Percentiles rank a stretch among this genome's conserved stretches.
Conservation (phyloP, 805 yeast genomes). For the Huiozyma naganishii region DNA sequence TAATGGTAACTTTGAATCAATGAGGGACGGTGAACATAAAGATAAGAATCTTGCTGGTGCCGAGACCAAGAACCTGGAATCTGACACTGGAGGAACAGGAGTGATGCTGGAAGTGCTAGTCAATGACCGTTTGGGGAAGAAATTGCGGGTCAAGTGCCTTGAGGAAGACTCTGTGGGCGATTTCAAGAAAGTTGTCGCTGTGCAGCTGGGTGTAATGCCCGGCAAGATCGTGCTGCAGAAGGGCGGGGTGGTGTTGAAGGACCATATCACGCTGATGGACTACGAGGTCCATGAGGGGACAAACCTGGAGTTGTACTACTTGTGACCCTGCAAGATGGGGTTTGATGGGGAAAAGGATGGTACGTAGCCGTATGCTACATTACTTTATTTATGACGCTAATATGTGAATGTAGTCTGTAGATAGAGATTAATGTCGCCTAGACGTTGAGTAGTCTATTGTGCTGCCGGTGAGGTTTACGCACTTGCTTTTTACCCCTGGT, state of each 20-base stretch:
- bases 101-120: constrained; percentile 63
- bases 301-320: constrained; percentile 73
- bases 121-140: constrained; percentile 76
- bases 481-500: neutral
- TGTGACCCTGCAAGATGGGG: constrained; percentile 24
- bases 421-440: too few relatives aligned
- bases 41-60: too few relatives aligned
- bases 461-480: too few relatives aligned
- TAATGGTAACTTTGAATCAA: too few relatives aligned
- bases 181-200: constrained; percentile 69
- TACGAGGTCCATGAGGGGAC: constrained; percentile 89
- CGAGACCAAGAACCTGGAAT: too few relatives aligned
- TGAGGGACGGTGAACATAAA: too few relatives aligned
- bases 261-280: constrained; percentile 86
- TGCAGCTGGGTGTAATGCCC: constrained; percentile 68
- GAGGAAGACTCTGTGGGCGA: constrained; percentile 82
- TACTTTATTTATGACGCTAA: neutral
- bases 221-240: constrained; percentile 62
- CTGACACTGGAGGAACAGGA: neutral
- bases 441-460: too few relatives aligned
- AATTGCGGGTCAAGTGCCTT: constrained; percentile 78
- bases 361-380: neutral
- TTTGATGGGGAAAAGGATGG: neutral
- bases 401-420: neutral
- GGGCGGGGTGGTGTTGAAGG: constrained; percentile 76